Evolutionary conservation across 179 eudicot genomes (phyloP).

Genomic region (Actinidia chinensis): DNA sequence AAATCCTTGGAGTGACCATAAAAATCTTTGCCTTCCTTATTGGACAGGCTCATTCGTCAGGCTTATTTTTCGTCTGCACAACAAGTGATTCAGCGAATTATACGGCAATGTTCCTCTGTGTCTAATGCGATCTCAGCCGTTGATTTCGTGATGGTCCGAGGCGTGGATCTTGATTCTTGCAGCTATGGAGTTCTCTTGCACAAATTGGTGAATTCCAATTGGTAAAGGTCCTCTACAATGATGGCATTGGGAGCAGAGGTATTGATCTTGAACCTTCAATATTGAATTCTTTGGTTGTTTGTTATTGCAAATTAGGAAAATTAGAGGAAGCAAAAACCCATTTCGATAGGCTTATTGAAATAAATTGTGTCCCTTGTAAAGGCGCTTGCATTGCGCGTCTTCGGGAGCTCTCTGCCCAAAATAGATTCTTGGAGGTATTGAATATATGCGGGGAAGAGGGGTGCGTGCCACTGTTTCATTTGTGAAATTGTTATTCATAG

Average conservation of each 20-base stretch:
- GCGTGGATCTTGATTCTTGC: slow-evolving; percentile 29
- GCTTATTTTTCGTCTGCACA: slow-evolving; percentile 34
- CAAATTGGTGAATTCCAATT: slow-evolving; percentile 33
- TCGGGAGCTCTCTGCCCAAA: slow-evolving; percentile 28
- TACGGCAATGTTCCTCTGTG: slow-evolving; percentile 21
- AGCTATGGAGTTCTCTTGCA: slow-evolving; percentile 28
- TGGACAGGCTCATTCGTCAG: slow-evolving; percentile 24
- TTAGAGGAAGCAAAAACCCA: slow-evolving; percentile 40
- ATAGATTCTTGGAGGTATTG: slow-evolving; percentile 37
- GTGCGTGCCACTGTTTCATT: slow-evolving; percentile 20
- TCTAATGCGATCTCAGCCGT: slow-evolving; percentile 32
- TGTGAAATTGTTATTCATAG: slow-evolving; percentile 36
- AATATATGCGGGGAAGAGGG: slow-evolving; percentile 31
- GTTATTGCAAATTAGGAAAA: slow-evolving; percentile 37
- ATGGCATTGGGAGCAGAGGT: slow-evolving; percentile 25
- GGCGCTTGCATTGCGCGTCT: slow-evolving; percentile 33
- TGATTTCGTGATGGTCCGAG: slow-evolving; percentile 30
- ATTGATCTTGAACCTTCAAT: slow-evolving; percentile 17
- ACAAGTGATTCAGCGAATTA: slow-evolving; percentile 34
- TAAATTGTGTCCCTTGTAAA: slow-evolving; percentile 14
- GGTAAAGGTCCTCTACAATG: slow-evolving; percentile 35
- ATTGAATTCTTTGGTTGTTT: slow-evolving; percentile 39
- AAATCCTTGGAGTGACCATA: slow-evolving; percentile 13
- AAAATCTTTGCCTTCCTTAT: slow-evolving; percentile 30
- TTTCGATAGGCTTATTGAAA: slow-evolving; percentile 33